Percentiles rank a stretch among this genome's conserved stretches.
Evolutionary conservation across 2,329 filamentous ascomycete genomes (phyloP).

Genomic region (Phyllosticta ampelicida): DNA sequence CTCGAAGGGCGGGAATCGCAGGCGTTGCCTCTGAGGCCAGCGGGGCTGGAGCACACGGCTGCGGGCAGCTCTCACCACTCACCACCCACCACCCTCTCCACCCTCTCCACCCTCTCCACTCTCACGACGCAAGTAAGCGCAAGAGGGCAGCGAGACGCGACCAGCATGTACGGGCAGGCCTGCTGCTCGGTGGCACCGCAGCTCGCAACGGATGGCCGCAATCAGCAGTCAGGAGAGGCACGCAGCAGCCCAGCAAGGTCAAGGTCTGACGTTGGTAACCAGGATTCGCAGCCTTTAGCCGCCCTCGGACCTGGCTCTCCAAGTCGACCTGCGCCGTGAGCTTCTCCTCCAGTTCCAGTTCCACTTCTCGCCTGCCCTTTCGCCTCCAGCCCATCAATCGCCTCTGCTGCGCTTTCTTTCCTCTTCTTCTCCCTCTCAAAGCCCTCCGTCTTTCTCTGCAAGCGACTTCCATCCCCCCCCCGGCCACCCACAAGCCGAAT

Average conservation of each 20-base stretch:
- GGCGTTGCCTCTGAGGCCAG: not conserved
- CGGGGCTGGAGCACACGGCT: not conserved
- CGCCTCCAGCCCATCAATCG: not conserved
- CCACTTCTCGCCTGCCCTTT: not conserved
- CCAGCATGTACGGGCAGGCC: not conserved
- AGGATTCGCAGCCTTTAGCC: constrained; percentile 1
- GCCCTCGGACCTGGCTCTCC: constrained; percentile 2
- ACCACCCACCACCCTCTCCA: too few relatives aligned
- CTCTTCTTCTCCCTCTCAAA: not conserved
- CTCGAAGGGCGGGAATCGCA: not conserved
- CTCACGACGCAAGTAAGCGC: not conserved
- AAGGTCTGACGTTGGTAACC: constrained; percentile 6
- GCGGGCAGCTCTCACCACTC: too few relatives aligned
- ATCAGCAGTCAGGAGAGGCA: not conserved
- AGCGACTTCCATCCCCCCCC: not conserved
- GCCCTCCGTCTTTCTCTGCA: not conserved
- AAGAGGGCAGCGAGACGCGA: not conserved
- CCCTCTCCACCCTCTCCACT: too few relatives aligned
- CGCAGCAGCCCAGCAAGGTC: not conserved
- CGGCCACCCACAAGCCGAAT: not conserved
- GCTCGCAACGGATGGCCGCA: not conserved
- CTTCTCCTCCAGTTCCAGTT: not conserved
- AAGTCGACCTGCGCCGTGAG: not conserved
- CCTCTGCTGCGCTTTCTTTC: not conserved
- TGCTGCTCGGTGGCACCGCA: not conserved